Evolutionary conservation across 805 yeast genomes (phyloP), one percentile per base, ranked within the genome.

Genomic region (Metschnikowia cubensis): DNA sequence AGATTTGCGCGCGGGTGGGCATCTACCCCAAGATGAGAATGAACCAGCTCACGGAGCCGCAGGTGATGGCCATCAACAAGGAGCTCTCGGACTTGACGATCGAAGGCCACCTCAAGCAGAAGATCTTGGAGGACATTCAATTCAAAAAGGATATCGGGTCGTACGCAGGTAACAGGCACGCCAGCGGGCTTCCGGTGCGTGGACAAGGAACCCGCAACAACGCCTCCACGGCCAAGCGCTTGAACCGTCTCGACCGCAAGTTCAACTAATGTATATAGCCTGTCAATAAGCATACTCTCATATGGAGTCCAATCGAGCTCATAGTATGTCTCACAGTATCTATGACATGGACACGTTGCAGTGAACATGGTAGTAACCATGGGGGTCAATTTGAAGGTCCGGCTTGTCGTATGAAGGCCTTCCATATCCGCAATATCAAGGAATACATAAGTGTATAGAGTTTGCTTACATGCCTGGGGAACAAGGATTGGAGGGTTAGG

Each of bases 201-300:
- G 99, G 99, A 60, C 98, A 94, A 76, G 79, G 85, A 54, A 94
- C 99, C 15, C 83, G 89, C 74, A 88, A 86, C 55, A 94, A 94
- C 65, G 96, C 96, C 33, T 77, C 79, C 64, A 92, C 96, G 22
- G 99, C 98, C 18, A 84, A 83, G 73, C 84, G 82, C 68, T 79
- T 92, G 69, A 92, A 92, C 71, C 83, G 80, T 61, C 68, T 88
- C 45, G 85, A 87, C 55, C 84, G 94, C 75, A 71, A 53, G 38
- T 50, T 53, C 14, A 42, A 42, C 37, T 42, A 34, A 46, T 46
- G 43, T 42, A 45, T 41, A 42, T 49, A 39, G 29, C 5, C 29
- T 25, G 11, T 25, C 29, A 25, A 25, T 25, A 25, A 25, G 25
- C 25, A 21, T 21, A 21, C 25, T 20, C 21, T 21, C 29, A 25